Percentiles rank a stretch among this genome's conserved stretches.
These are phyloP conservation scores for Anthoceros angustus DNA, from an alignment of 225 moss, liverwort and hornwort species.

Conservation along the genomic window DNA sequence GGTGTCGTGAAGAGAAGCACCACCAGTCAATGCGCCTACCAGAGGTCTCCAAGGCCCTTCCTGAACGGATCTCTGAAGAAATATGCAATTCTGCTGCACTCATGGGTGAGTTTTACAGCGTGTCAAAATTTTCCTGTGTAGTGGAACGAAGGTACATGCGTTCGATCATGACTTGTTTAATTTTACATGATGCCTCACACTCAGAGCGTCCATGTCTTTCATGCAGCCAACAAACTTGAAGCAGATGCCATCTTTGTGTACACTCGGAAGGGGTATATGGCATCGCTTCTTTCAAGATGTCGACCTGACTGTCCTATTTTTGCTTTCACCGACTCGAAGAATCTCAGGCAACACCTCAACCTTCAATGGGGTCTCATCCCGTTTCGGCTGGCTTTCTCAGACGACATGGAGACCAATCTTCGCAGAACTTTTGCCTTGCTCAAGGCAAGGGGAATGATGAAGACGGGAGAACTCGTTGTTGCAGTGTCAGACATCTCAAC, in stretches of 20 bases:
- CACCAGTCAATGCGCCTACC: constrained; percentile 9
- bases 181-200: neutral
- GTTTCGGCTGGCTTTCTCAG: constrained; percentile 20
- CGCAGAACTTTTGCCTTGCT: constrained; percentile 22
- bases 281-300: constrained; percentile 22
- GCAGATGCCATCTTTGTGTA: constrained; percentile 41
- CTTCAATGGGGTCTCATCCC: constrained; percentile 34
- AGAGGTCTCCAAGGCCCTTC: constrained; percentile 12
- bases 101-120: constrained; percentile 22
- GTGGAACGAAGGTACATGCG: neutral
- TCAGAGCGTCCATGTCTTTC: neutral
- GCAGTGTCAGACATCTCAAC: constrained; percentile 27
- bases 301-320: constrained; percentile 37
- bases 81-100: constrained; percentile 27
- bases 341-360: constrained; percentile 25
- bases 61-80: constrained; percentile 32
- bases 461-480: constrained; percentile 29
- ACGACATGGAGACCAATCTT: constrained; percentile 29
- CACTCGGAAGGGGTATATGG: constrained; percentile 31
- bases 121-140: neutral
- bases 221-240: constrained; percentile 27
- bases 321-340: constrained; percentile 27
- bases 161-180: neutral
- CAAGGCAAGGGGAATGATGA: constrained; percentile 34
- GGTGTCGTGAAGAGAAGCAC: constrained; percentile 20